Base-by-base conservation (phyloP, 768 basidiomycete species). In the Goffeauzyma gilvescens region DNA sequence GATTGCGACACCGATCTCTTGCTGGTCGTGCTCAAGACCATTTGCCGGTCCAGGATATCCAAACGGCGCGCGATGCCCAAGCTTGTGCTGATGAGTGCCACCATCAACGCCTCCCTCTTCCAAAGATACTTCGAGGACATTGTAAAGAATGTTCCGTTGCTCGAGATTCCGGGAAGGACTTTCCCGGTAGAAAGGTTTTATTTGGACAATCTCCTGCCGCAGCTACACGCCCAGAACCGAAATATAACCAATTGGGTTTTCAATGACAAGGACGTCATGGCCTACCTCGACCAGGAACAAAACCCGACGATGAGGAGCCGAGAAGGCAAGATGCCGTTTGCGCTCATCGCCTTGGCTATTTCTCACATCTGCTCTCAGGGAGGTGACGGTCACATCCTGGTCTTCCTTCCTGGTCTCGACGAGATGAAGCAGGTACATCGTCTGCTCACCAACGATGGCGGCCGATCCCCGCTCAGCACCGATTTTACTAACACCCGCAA, bases 71-170 rank as follows among this genome's bases (percentile, higher is more conserved):
- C 73, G 9, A 73, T 76, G 35, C 76, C 81, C 2, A 87, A 86
- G 62, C 69, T 95, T 50, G 65, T 93, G 32, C 72, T 96, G 43
- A 93, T 95, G 87, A 89, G 83, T 55, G 89, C 89, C 7, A 95
- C 89, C 32, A 84, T 95, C 57, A 83, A 93, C 54, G 81, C 87
- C 7, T 73, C 73, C 0, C 70, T 90, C 20, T 96, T 93, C 72
- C 78, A 81, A 57, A 66, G 71, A 9, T 96, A 95, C 66, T 96
- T 96, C 68, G 66, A 69, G 6, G n/a, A n/a, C n/a, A n/a, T n/a
- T n/a, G n/a, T n/a, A n/a, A 74, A 79, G 54, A 67, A 72, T 14
- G 80, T 84, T 0, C 69, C 71, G 15, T 73, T 82, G 13, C 71
- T 85, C 27, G 78, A 84, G 45, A 68, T 93, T 24, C 83, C 86